Base-by-base conservation (phyloP, 2,329 filamentous ascomycete genomes). In the Alternaria sp. region DNA sequence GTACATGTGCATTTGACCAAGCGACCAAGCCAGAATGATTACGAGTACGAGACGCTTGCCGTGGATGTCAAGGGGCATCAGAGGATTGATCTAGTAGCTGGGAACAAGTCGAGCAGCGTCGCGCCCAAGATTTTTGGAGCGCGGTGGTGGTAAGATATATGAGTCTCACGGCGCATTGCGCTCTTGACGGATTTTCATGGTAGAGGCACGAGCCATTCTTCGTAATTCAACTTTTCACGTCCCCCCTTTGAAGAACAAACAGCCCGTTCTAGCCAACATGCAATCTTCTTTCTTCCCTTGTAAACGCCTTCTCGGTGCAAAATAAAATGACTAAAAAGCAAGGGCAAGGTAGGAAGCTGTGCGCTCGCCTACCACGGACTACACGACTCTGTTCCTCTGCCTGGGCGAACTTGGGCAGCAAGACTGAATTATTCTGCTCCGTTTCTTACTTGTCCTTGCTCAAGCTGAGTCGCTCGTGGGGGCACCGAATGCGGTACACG, bases 1-100 rank as follows among this genome's bases (percentile, higher is more conserved):
- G 93, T 93, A 7, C 84, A 88, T 66, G 81, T 96, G 54, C 93
- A 97, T 76, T 88, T 97, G 85, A 85, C 89, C 47, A 92, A 89
- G 77, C 82, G 83, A 36, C 83, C 86, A 2, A 88, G 88, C 32
- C 84, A 88, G 38, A 79, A 83, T 51, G 88, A 92, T 41, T 93
- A 88, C 74, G 86, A 91, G 69, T 97, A 97, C 79, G 88, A 89
- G 74, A 88, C 93, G 74, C 83, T 98, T 42, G 91, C 88, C 53
- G 76, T 98, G 47, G 93, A 97, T 77, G 87, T 96, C 26, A 89
- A 86, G 68, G 93, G 92, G 64, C 72, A 79, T 63, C 76, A 84
- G 68, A 85, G 82, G 66, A 79, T 86, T 39, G 83, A 72, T 51
- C 43, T 78, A 32, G 65, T 76, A 47, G 67, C 67, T 20, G 70